Evolutionary conservation across 306 rosid genomes (phyloP), one percentile per base, ranked within the genome.

Genomic region (Casuarina equisetifolia): DNA sequence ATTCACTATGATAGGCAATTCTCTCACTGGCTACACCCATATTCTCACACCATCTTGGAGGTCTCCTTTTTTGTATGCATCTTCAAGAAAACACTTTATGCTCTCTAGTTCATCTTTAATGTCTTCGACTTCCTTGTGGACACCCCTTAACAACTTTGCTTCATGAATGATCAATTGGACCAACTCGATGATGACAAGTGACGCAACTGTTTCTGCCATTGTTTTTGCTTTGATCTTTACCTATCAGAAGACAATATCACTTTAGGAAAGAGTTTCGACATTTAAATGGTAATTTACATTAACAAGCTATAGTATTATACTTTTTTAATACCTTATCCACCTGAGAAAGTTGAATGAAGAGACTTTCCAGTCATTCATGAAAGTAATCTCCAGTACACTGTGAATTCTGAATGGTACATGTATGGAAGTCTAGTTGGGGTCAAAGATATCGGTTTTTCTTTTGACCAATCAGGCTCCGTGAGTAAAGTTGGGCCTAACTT

Each of bases 161-260:
- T 76, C 79, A 17, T 76, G 46, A 40, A 15, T 36, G 10, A 76
- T 49, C 40, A 76, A 64, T 0, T 68, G 79, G 49, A 50, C 8
- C 51, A 64, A 15, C 59, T 64, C n/a, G 36, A 50, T 9, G 0
- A 76, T 7, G 25, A 76, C 25, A 3, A 76, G 44, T 73, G 62
- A n/a, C 20, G 51, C 79, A 0, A 51, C 72, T n/a, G 32, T 64
- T 38, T 76, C 73, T 8, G 66, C 44, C 79, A 63, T 75, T 38
- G 13, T 38, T 38, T 63, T 45, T 4, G 5, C 19, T 38, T 10
- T 38, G 0, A 17, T 63, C 19, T 25, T 25, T 38, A 19, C 64
- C 64, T 25, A 58, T 10, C 3, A 5, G 9, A 58, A 8, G 51
- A 48, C 11, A 48, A 2, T 46, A 13, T 9, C 51, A 48, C 9